Evolutionary conservation across 1,284 basidiomycete species (phyloP).

Genomic region (Apiotrichum laibachii): DNA sequence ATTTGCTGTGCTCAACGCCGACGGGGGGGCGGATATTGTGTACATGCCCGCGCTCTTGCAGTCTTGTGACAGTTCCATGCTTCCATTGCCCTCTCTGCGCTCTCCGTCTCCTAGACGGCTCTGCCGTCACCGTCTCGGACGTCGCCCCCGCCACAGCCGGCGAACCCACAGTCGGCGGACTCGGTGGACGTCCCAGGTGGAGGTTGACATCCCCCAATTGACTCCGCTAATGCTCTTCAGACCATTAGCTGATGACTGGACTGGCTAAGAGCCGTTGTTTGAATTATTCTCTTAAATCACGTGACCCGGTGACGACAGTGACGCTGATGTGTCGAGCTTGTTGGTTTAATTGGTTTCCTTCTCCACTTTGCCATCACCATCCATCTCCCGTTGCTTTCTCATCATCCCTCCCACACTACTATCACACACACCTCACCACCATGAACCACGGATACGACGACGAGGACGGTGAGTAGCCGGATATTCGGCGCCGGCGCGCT

Average conservation of each 20-base stretch:
- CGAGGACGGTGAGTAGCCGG: constrained; percentile 32
- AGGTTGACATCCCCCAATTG: neutral
- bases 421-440: constrained; percentile 1
- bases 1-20: too few relatives aligned
- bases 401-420: neutral
- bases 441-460: constrained; percentile 52
- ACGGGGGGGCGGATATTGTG: too few relatives aligned
- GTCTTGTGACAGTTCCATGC: too few relatives aligned
- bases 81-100: too few relatives aligned
- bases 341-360: neutral
- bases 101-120: too few relatives aligned
- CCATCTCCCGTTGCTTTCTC: neutral
- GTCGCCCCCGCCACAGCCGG: too few relatives aligned
- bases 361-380: neutral
- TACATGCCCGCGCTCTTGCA: too few relatives aligned
- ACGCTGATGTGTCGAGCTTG: constrained; percentile 4
- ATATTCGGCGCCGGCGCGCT: neutral
- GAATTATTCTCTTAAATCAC: neutral
- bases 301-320: neutral
- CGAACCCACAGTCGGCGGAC: too few relatives aligned
- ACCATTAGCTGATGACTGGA: too few relatives aligned
- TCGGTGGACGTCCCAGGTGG: too few relatives aligned
- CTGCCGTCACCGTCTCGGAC: too few relatives aligned
- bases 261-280: too few relatives aligned
- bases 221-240: neutral